Conservation (phyloP, 2,329 filamentous ascomycete genomes). For the Penicillium verrucosum region DNA sequence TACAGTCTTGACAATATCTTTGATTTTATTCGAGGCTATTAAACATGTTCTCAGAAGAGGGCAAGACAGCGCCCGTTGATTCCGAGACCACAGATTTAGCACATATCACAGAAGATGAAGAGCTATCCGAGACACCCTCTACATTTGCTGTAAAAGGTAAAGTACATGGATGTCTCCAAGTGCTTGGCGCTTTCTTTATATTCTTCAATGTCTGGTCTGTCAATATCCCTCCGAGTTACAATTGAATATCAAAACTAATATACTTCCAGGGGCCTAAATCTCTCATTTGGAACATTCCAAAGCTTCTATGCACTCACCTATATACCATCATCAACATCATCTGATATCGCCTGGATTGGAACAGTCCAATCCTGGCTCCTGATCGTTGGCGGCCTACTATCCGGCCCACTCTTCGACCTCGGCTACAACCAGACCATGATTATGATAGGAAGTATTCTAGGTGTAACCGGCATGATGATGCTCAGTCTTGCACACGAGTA, state of each 20-base stretch:
- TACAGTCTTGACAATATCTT: background rate
- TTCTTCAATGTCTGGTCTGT: constrained; percentile 21
- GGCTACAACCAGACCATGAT: constrained; percentile 40
- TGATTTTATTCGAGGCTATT: background rate
- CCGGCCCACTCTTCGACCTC: constrained; percentile 42
- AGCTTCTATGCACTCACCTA: constrained; percentile 37
- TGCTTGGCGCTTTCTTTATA: constrained; percentile 31
- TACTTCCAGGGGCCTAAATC: constrained; percentile 9
- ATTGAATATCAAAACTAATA: background rate
- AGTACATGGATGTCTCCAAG: constrained; percentile 15
- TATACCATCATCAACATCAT: constrained; percentile 26
- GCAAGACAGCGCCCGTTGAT: background rate
- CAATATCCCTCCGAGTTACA: background rate
- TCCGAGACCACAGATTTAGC: background rate
- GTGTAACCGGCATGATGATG: constrained; percentile 41
- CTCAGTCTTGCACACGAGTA: constrained; percentile 36
- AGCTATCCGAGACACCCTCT: background rate
- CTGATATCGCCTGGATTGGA: constrained; percentile 44
- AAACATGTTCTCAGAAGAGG: background rate
- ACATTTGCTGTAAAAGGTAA: background rate
- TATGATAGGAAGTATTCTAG: constrained; percentile 32
- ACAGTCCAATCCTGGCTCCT: constrained; percentile 41
- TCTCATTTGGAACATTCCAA: constrained; percentile 47
- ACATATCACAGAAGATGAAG: background rate
- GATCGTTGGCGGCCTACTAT: constrained; percentile 41